These are phyloP conservation scores for Albizia julibrissin DNA, from an alignment of 306 rosid species.

Conservation along the genomic window DNA sequence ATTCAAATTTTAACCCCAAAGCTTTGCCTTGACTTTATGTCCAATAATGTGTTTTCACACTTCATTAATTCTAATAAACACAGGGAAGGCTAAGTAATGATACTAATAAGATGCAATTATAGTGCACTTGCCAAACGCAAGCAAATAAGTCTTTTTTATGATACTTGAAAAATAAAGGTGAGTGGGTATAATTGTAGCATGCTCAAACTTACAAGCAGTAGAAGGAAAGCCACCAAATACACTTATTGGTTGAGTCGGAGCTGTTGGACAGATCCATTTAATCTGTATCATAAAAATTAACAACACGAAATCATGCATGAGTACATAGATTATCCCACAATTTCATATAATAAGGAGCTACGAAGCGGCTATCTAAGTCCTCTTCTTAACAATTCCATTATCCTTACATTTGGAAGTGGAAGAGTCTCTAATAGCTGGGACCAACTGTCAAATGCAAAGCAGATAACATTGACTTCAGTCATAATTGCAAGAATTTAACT, in stretches of 20 bases:
- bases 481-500: slow-evolving; percentile 13
- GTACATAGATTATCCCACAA: slow-evolving; percentile 9
- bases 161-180: slow-evolving; percentile 1
- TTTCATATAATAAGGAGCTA: slow-evolving; percentile 4
- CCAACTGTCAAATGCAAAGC: slow-evolving; percentile 72
- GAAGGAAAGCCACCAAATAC: slow-evolving; percentile 96
- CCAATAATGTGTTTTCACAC: slow-evolving; percentile 9
- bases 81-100: not conserved
- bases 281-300: slow-evolving; percentile 60
- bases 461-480: slow-evolving; percentile 25
- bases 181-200: not conserved
- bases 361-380: slow-evolving; percentile 1
- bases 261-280: slow-evolving; percentile 99
- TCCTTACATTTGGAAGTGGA: slow-evolving; percentile 92
- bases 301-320: not conserved
- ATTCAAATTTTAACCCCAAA: slow-evolving; percentile 2
- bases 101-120: not conserved
- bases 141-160: slow-evolving; percentile 25
- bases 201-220: slow-evolving; percentile 80
- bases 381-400: slow-evolving; percentile 8
- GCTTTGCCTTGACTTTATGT: not conserved
- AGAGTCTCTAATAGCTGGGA: slow-evolving; percentile 95
- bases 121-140: slow-evolving; percentile 7
- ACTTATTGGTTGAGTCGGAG: slow-evolving; percentile 84
- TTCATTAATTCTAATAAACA: not conserved